Evolutionary conservation across 2,329 filamentous ascomycete species (phyloP).

Genomic region (Cladophialophora psammophila): DNA sequence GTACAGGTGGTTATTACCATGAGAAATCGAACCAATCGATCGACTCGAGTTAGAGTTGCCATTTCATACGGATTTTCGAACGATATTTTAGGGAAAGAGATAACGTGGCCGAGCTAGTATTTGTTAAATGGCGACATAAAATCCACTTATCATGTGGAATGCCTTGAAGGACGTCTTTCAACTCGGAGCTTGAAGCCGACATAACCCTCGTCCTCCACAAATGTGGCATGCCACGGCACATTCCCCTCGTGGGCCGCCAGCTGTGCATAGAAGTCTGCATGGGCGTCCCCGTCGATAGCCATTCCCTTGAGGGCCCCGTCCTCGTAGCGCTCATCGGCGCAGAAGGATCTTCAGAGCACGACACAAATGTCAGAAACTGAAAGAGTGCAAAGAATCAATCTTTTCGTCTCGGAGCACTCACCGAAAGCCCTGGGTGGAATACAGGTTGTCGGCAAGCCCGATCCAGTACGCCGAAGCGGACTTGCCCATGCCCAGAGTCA

Average conservation of each 20-base stretch:
- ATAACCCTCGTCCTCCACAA: conserved; percentile 29
- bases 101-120: too few species aligned
- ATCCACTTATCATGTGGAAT: too few species aligned
- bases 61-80: too few species aligned
- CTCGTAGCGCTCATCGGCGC: conserved; percentile 57
- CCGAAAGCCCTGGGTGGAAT: conserved; percentile 44
- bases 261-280: conserved; percentile 30
- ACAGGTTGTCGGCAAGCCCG: conserved; percentile 44
- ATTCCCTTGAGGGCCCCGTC: conserved; percentile 47
- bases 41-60: too few species aligned
- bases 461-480: conserved; percentile 48
- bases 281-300: conserved; percentile 49
- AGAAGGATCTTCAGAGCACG: conserved; percentile 56
- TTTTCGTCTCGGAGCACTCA: conserved; percentile 32
- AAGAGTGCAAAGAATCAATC: too few species aligned
- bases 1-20: too few species aligned
- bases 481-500: conserved; percentile 52
- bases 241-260: conserved; percentile 23
- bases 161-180: neutral
- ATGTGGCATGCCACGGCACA: conserved; percentile 31
- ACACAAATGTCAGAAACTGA: too few species aligned
- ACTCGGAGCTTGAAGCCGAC: conserved; percentile 25
- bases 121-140: too few species aligned
- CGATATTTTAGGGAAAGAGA: too few species aligned
- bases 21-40: too few species aligned